Base-by-base conservation (phyloP, 2,329 filamentous ascomycete species). In the Anthostomella pinea region DNA sequence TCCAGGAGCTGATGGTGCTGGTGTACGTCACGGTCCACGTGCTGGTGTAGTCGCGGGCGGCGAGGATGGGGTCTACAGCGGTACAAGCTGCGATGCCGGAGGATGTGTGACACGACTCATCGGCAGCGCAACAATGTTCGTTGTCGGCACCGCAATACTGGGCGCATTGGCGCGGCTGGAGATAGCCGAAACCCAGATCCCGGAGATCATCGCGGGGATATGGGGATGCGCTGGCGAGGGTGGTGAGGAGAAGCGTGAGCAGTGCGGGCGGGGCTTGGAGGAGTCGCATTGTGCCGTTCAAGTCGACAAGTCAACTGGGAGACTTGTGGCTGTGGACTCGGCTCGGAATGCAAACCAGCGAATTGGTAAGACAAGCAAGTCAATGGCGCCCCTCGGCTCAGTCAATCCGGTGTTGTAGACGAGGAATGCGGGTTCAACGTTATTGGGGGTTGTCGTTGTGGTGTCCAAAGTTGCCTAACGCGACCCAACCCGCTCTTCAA, bases 1-100 rank as follows among this genome's bases (percentile, higher is more conserved):
- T 66, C 38, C 63, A 66, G 8, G 75, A 75, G 58, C 67, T 76
- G 56, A 70, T 62, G 18, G 77, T 81, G 57, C 71, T 79, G 38
- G 79, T 83, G 57, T 67, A 77, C 27, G 77, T 80, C 62, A 74
- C 66, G 17, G 77, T 81, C 73, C 75, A 81, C 4, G 78, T 82
- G 7, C 72, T 75, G 21, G 74, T 77, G 58, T 66, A 72, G 36
- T 47, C 46, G 18, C 51, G 51, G 35, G 53, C 54, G 40, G 49
- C 61, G 30, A 53, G 49, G 32, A 56, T 53, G 39, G 40, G 38
- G 6, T 48, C 52, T 15, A 39, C 30, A 19, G 57, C 59, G 16
- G 58, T 63, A 23, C 77, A 81, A 34, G 66, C 70, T 19, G 76
- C 75, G 25, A 74, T 62, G 48, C 68, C 66, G 46, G 63, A 58